Conservation (phyloP, 495 filamentous ascomycete species). For the Hyaloscypha variabilis region DNA sequence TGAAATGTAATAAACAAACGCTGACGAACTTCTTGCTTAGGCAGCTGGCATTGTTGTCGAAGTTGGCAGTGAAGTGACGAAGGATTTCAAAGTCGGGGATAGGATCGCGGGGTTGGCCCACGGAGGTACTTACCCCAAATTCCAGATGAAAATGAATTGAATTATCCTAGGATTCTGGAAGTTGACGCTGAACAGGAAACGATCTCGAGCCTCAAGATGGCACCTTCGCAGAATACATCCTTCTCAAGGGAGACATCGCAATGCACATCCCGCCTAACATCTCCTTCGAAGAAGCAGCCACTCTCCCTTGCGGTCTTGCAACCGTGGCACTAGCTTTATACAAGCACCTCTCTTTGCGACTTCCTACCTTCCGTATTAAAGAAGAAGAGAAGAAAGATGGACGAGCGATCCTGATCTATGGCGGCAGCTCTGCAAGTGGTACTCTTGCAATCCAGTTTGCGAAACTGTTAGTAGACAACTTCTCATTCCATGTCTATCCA, state of each 20-base stretch:
- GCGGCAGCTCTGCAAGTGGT: constrained; percentile 26
- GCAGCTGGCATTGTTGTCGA: constrained; percentile 54
- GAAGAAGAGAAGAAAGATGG: background rate
- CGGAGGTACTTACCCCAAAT: constrained; percentile 13
- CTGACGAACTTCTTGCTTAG: no score
- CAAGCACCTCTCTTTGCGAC: constrained; percentile 7
- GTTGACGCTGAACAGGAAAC: constrained; percentile 16
- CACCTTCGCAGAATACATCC: constrained; percentile 21
- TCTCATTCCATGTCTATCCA: background rate
- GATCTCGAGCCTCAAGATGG: constrained; percentile 23
- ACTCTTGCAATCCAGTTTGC: constrained; percentile 58
- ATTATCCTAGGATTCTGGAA: background rate
- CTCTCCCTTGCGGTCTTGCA: constrained; percentile 42
- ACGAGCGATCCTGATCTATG: constrained; percentile 16
- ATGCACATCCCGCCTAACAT: constrained; percentile 41
- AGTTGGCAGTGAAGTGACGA: constrained; percentile 46
- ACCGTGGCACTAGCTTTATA: constrained; percentile 47
- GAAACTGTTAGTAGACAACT: constrained; percentile 28
- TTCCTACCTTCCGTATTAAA: background rate
- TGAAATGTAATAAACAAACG: no score
- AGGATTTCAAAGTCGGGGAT: constrained; percentile 48
- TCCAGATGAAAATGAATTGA: no score
- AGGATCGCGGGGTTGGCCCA: constrained; percentile 32
- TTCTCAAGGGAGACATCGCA: constrained; percentile 18
- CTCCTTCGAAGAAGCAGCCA: constrained; percentile 40